Percentiles rank a stretch among this genome's conserved stretches.
Evolutionary conservation across 768 basidiomycete genomes (phyloP).

Genomic region (Kwoniella sp.): DNA sequence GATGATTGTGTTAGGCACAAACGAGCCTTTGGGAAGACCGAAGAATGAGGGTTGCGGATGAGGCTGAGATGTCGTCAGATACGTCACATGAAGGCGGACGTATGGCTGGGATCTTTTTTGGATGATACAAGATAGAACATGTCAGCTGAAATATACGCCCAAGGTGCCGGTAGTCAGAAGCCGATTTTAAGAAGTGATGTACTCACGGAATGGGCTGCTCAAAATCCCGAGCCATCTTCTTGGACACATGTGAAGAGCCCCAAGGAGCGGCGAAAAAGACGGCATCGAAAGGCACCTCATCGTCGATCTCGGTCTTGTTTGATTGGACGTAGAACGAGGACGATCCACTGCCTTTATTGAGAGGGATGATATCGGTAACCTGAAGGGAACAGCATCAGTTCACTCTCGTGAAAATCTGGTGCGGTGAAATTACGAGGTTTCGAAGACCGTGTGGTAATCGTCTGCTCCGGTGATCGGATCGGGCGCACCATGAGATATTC

Average conservation of each 20-base stretch:
- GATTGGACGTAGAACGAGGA: constrained; percentile 35
- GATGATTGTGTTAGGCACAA: constrained; percentile 67
- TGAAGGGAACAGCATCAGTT: constrained; percentile 41
- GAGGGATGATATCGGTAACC: constrained; percentile 57
- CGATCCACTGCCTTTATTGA: constrained; percentile 18
- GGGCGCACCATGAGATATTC: background rate
- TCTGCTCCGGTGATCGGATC: too few relatives aligned
- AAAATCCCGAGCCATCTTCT: constrained; percentile 25
- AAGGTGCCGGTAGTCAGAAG: too few relatives aligned
- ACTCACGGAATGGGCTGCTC: constrained; percentile 42
- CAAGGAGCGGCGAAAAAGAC: constrained; percentile 87
- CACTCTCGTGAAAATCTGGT: too few relatives aligned
- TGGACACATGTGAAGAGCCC: constrained; percentile 62
- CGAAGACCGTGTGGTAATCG: too few relatives aligned
- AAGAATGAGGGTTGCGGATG: constrained; percentile 71
- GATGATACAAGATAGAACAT: background rate
- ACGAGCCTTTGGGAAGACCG: constrained; percentile 55
- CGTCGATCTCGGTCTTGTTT: constrained; percentile 34
- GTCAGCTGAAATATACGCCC: too few relatives aligned
- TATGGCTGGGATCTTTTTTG: constrained; percentile 69
- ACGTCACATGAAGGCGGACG: constrained; percentile 82
- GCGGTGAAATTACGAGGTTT: too few relatives aligned
- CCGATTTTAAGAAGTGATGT: too few relatives aligned
- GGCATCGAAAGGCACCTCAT: constrained; percentile 62
- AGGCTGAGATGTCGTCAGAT: constrained; percentile 74